Percentiles rank a stretch among this genome's conserved stretches.
Conservation (phyloP, 2,329 filamentous ascomycete species). For the Claviceps pazoutovae region DNA sequence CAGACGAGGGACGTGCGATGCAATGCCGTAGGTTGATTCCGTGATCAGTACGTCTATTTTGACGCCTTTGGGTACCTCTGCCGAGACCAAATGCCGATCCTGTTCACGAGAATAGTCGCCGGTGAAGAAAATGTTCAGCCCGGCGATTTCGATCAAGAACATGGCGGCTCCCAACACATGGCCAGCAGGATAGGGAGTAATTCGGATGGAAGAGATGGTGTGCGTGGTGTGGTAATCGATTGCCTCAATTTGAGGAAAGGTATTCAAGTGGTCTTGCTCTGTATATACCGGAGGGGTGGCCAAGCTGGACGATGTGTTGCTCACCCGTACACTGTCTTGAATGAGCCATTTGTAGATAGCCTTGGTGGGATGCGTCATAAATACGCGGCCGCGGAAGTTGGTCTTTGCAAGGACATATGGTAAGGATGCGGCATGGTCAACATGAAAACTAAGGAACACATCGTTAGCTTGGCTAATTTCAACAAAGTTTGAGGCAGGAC, state of each 20-base stretch:
- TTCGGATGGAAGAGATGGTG: conserved; percentile 88
- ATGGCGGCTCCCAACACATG: conserved; percentile 97
- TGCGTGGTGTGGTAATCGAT: conserved; percentile 98
- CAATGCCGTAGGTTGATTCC: conserved; percentile 93
- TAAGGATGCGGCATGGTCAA: conserved; percentile 96
- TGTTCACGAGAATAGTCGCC: conserved; percentile 95
- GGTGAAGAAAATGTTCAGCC: conserved; percentile 92
- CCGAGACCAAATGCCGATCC: conserved; percentile 88
- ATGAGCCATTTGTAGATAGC: conserved; percentile 99
- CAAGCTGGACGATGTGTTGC: conserved; percentile 50
- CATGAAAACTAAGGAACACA: conserved; percentile 57
- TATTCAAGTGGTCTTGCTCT: conserved; percentile 87
- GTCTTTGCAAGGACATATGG: conserved; percentile 97
- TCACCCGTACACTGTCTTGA: conserved; percentile 87
- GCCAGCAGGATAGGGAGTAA: conserved; percentile 91
- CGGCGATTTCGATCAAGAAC: conserved; percentile 95
- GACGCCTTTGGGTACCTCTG: conserved; percentile 73
- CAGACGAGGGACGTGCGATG: conserved; percentile 77
- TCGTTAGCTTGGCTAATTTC: conserved; percentile 3
- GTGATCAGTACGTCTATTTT: conserved; percentile 96
- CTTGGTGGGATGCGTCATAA: conserved; percentile 99
- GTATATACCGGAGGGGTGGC: conserved; percentile 73
- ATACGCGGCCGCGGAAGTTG: conserved; percentile 90
- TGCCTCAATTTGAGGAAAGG: conserved; percentile 86
- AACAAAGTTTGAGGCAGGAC: neutral